phyloP scores from a whole-genome alignment of 805 yeast species.

The Cyberlindnera americana region DNA sequence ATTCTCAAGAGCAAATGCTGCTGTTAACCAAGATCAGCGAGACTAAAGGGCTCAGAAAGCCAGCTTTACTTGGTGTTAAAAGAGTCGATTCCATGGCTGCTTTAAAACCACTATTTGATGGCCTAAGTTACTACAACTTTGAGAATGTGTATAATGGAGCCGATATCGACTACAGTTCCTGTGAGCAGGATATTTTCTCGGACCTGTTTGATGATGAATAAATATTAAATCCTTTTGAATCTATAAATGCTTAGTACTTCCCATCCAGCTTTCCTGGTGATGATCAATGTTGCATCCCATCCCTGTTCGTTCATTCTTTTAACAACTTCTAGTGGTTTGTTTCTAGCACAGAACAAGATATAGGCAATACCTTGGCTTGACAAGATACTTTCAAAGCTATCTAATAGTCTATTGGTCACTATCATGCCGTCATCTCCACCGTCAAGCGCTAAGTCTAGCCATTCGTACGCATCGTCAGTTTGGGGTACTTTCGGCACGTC shows the following conservation, averaged over 20 bases:
- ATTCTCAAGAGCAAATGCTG: constrained; percentile 14
- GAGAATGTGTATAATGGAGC: constrained; percentile 60
- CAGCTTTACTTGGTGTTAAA: constrained; percentile 37
- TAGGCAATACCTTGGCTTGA: constrained; percentile 71
- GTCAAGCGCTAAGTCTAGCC: constrained; percentile 87
- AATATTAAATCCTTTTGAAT: constrained; percentile 34
- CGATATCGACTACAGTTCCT: constrained; percentile 38
- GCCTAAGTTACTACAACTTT: constrained; percentile 58
- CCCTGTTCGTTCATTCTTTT: constrained; percentile 40
- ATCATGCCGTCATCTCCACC: constrained; percentile 94
- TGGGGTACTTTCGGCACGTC: constrained; percentile 59
- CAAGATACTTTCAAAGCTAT: constrained; percentile 49
- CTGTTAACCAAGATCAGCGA: constrained; percentile 19
- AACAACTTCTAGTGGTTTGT: constrained; percentile 66
- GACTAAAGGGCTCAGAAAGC: constrained; percentile 30
- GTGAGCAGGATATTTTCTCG: constrained; percentile 51
- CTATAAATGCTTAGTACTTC: constrained; percentile 79
- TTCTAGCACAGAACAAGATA: constrained; percentile 87
- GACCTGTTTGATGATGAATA: constrained; percentile 45
- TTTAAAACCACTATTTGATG: constrained; percentile 62
- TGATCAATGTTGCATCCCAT: constrained; percentile 56
- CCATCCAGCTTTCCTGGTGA: constrained; percentile 89
- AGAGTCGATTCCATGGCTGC: constrained; percentile 39
- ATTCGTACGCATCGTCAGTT: constrained; percentile 46
- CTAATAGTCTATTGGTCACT: constrained; percentile 64